Percentiles rank a stretch among this genome's conserved stretches.
phyloP scores from a whole-genome alignment of 495 filamentous ascomycete species.

The Astrothelium subdiscretum region DNA sequence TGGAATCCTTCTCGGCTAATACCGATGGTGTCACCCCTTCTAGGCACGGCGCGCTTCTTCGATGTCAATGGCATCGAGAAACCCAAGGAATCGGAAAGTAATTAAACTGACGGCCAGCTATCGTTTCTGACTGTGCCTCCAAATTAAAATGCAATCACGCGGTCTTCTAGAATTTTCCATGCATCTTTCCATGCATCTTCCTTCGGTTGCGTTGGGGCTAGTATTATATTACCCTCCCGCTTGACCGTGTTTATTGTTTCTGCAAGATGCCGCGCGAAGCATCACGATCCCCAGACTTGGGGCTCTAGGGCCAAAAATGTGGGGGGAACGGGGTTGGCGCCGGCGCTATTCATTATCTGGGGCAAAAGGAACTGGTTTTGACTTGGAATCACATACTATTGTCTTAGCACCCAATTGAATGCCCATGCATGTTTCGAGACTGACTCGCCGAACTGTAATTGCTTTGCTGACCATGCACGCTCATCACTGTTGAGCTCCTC shows the following conservation, averaged over 20 bases:
- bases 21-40: background rate
- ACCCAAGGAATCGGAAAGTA: conserved; percentile 64
- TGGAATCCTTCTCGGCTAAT: background rate
- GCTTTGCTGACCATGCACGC: background rate
- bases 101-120: conserved; percentile 4
- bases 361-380: background rate
- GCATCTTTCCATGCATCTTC: background rate
- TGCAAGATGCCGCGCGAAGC: background rate
- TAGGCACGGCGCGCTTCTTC: conserved; percentile 74
- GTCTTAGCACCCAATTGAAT: background rate
- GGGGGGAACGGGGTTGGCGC: background rate
- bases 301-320: background rate
- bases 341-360: background rate
- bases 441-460: background rate
- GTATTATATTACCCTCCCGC: background rate
- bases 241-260: background rate
- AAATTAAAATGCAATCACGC: background rate
- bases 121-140: background rate
- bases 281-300: background rate
- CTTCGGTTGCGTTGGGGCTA: background rate
- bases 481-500: background rate
- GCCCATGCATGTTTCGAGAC: background rate
- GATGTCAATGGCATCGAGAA: conserved; percentile 66
- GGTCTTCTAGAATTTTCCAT: conserved; percentile 3
- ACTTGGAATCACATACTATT: background rate